Evolutionary conservation across 2,329 filamentous ascomycete genomes (phyloP), one percentile per base, ranked within the genome.

Genomic region (Trichoderma afroharzianum): DNA sequence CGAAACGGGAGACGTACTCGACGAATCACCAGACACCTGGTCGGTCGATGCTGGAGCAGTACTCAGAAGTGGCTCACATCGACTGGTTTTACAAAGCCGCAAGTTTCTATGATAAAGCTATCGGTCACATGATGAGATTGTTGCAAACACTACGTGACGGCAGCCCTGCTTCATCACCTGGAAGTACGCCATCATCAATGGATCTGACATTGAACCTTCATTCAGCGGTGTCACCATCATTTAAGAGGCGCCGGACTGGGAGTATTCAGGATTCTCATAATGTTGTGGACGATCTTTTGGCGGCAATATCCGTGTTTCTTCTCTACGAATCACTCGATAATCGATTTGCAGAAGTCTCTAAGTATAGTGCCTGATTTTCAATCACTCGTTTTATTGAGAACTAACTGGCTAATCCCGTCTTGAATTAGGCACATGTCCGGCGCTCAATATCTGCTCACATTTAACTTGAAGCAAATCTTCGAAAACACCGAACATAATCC

Each of bases 61-160:
- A 70, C 43, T 71, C 58, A 8, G 55, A 66, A n/a, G 55, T n/a
- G 21, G 43, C 61, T 24, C 58, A 68, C 12, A 58, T 71, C 32
- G 74, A 74, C 33, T 74, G 74, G 74, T 74, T 74, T 57, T 74
- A 74, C 53, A 73, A 74, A 43, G 73, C 74, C 11, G 74, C 74
- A n/a, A 75, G 74, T 32, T 75, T 75, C 47, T 74, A 75, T 24
- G 73, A 74, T 66, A 75, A 73, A 43, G 74, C 74, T 9, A 75
- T 75, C 15, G 58, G 71, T 3, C 72, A 75, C 53, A 75, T 75
- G 73, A 73, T 75, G 70, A 62, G 59, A n/a, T 43, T 62, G 30
- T 28, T 74, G 28, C 72, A 74, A 67, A 73, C 64, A 14, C 43
- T 74, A n/a, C 63, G 68, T 7, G 68, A 71, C 18, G 61, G 63